Evolutionary conservation across 2,329 filamentous ascomycete genomes (phyloP).

Genomic region (Magnaporthiopsis rhizophila): DNA sequence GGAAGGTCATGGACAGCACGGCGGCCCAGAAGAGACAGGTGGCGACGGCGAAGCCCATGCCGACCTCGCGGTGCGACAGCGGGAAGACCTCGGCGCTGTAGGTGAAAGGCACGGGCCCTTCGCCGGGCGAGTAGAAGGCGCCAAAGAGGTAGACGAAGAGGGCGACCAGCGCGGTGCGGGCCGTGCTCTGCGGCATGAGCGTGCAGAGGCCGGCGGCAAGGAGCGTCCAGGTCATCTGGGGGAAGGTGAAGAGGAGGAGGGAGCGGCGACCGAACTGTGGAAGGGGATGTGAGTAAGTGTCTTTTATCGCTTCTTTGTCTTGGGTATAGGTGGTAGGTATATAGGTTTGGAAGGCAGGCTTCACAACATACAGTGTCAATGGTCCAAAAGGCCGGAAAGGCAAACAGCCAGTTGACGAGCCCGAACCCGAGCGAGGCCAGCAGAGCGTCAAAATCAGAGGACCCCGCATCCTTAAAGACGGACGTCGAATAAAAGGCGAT

Average conservation of each 20-base stretch:
- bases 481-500: conserved; percentile 69
- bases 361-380: conserved; percentile 45
- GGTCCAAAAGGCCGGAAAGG: conserved; percentile 57
- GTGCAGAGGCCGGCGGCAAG: conserved; percentile 55
- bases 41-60: conserved; percentile 63
- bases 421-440: conserved; percentile 59
- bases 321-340: no score
- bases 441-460: conserved; percentile 45
- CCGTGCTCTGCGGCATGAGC: conserved; percentile 29
- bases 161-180: conserved; percentile 39
- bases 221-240: conserved; percentile 58
- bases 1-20: conserved; percentile 56
- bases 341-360: no score
- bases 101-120: conserved; percentile 61
- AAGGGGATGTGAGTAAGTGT: not conserved
- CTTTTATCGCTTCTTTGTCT: no score
- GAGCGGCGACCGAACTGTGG: conserved; percentile 47
- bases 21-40: conserved; percentile 55
- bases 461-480: conserved; percentile 41
- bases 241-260: conserved; percentile 57
- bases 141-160: conserved; percentile 28
- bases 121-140: conserved; percentile 30
- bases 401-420: conserved; percentile 56
- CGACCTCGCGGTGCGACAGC: conserved; percentile 61
- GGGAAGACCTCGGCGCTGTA: conserved; percentile 66